Evolutionary conservation across 2,329 filamentous ascomycete species (phyloP), one percentile per base, ranked within the genome.

Genomic region (Phoma sp.): DNA sequence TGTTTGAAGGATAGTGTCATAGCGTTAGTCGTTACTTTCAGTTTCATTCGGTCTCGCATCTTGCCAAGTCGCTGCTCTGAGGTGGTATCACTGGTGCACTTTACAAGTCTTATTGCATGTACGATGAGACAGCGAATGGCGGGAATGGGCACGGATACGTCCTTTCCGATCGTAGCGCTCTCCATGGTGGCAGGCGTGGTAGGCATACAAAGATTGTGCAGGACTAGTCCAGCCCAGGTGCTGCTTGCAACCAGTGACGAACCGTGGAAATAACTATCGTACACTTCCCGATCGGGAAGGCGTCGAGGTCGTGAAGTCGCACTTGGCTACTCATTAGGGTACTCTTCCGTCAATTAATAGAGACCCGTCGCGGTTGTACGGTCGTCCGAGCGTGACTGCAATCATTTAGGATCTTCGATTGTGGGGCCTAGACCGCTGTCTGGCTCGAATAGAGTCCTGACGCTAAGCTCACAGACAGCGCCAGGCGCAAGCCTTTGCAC

Each of bases 361-460:
- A 41, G 29, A 38, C 35, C 25, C 30, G 42, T 42, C 25, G 25
- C 25, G n/a, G 27, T 46, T 3, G 29, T 25, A 33, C n/a, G 52
- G 40, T 41, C 24, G 41, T 42, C 36, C 37, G 22, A 42, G 30
- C 30, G 40, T 45, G 14, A 38, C 14, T 33, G 22, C 39, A 30
- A 24, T 41, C 33, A 30, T 35, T 47, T 47, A 35, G 29, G 32
- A 55, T 47, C 47, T 42, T 43, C 42, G 42, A 38, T 47, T 47
- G 42, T 47, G 42, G 53, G 47, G 53, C 43, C 53, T 56, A 47
- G 53, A 52, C 53, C 47, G n/a, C 22, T 30, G 38, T 18, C 18
- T 36, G 42, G 32, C 42, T 55, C 29, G 44, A 44, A 44, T 39
- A 24, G 30, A 33, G 27, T 41, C 36, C 44, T 41, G 24, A 55